Base-by-base conservation (phyloP, 2,329 filamentous ascomycete species). In the Fusarium begoniae region DNA sequence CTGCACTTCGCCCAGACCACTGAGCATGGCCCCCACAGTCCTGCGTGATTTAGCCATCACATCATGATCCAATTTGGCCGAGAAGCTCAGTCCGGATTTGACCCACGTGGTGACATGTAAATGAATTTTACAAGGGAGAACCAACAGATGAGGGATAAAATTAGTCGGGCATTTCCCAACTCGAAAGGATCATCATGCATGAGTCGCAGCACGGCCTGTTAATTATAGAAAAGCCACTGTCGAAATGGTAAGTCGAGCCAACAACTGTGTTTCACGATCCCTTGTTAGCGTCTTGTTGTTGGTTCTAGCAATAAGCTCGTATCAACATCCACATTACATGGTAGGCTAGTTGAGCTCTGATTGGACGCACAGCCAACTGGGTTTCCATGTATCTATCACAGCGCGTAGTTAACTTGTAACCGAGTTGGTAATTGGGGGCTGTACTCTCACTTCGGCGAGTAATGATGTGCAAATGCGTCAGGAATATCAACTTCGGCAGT, bases 391-490 rank as follows among this genome's bases (percentile, higher is more conserved):
- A 7, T 54, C 4, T 38, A 28, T 28, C 24, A 28, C 51, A 13
- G 51, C 51, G 18, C 35, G 35, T 38, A 38, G 18, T 38, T 15
- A 22, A 28, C 7, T 3, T 38, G 32, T 22, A 22, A 38, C 18
- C 13, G 14, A 26, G 6, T 15, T 22, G 3, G 32, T 22, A 6
- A 11, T 7, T 37, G 50, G 50, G 15, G 9, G 50, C 50, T 17
- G 32, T 38, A n/a, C 8, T 32, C 20, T 32, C 4, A 30, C 14
- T 10, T 12, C 2, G 13, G 14, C 20, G 50, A 37, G 50, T 38
- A 53, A 6, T 20, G n/a, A 37, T 14, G 6, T 22, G 17, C n/a
- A 37, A 20, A 35, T 20, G 0, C 3, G 0, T 26, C n/a, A 2
- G 6, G 12, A 24, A 15, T 20, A 4, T 9, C 18, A 54, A 5